These are phyloP conservation scores for Medicago arabica DNA, from an alignment of 306 rosid genomes.

Conservation along the genomic window DNA sequence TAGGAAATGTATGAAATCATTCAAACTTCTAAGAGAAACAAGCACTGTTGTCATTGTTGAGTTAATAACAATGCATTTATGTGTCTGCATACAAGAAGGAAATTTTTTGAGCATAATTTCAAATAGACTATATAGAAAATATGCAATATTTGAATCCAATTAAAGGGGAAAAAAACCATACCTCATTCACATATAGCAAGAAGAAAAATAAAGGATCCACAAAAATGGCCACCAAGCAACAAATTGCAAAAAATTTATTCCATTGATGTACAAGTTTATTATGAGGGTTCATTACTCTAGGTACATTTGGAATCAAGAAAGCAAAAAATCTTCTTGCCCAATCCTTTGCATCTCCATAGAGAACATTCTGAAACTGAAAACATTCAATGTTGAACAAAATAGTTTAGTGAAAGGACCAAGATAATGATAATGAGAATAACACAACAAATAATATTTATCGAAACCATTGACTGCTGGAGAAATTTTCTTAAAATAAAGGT, in stretches of 20 bases:
- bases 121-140: no score
- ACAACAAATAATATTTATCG: no score
- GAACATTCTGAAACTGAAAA: conserved; percentile 64
- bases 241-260: conserved; percentile 72
- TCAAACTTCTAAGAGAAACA: conserved; percentile 71
- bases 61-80: conserved; percentile 64
- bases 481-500: not conserved
- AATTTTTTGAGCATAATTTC: no score
- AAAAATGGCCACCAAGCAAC: conserved; percentile 76
- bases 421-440: no score
- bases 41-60: conserved; percentile 50
- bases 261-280: conserved; percentile 69
- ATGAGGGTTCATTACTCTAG: conserved; percentile 85
- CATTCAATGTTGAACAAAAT: conserved; percentile 24
- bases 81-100: conserved; percentile 45
- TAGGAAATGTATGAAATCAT: conserved; percentile 66
- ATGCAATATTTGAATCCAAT: no score
- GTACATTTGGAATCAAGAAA: conserved; percentile 57
- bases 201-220: conserved; percentile 88
- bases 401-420: no score
- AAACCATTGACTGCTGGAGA: not conserved
- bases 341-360: conserved; percentile 85
- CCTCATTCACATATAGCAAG: conserved; percentile 59
- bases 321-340: conserved; percentile 67
- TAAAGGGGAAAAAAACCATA: conserved; percentile 33